Percentiles rank a stretch among this genome's conserved stretches.
Evolutionary conservation across 805 yeast species (phyloP).

Genomic region (Hanseniaspora valbyensis): DNA sequence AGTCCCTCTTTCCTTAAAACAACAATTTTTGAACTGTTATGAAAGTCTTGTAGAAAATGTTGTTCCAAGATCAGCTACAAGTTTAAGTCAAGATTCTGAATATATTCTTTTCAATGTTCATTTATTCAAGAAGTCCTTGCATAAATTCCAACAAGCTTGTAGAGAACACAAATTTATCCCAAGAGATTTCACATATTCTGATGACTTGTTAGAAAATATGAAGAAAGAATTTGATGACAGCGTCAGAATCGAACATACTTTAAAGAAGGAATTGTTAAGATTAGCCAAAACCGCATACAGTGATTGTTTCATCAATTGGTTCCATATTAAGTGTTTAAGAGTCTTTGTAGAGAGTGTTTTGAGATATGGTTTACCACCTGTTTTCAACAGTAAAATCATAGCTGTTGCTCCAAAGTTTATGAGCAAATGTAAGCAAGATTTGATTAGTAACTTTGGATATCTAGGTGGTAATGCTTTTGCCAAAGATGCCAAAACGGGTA

Average conservation of each 20-base stretch:
- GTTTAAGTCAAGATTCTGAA: conserved; percentile 63
- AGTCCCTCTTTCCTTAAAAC: conserved; percentile 57
- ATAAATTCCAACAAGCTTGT: conserved; percentile 55
- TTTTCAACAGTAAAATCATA: conserved; percentile 48
- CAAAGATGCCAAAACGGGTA: conserved; percentile 50
- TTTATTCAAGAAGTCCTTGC: conserved; percentile 67
- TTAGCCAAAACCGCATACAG: conserved; percentile 81
- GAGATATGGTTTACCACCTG: conserved; percentile 94
- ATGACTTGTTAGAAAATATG: conserved; percentile 57
- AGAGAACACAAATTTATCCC: conserved; percentile 87
- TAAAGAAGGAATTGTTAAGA: conserved; percentile 68
- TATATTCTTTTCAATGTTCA: conserved; percentile 66
- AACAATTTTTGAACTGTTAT: conserved; percentile 55
- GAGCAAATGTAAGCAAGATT: conserved; percentile 53
- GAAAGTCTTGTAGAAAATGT: conserved; percentile 72
- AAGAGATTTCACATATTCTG: conserved; percentile 81
- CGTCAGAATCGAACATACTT: conserved; percentile 57
- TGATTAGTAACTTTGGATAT: conserved; percentile 70
- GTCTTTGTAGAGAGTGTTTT: conserved; percentile 85
- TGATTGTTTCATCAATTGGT: conserved; percentile 76
- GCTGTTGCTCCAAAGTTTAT: conserved; percentile 38
- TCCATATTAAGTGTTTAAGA: conserved; percentile 79
- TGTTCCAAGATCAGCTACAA: conserved; percentile 78
- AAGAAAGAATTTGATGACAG: conserved; percentile 72
- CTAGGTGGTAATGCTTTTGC: conserved; percentile 83